Conservation (phyloP, 192 early-diverging fungal species). For the Coemansia sp. region DNA sequence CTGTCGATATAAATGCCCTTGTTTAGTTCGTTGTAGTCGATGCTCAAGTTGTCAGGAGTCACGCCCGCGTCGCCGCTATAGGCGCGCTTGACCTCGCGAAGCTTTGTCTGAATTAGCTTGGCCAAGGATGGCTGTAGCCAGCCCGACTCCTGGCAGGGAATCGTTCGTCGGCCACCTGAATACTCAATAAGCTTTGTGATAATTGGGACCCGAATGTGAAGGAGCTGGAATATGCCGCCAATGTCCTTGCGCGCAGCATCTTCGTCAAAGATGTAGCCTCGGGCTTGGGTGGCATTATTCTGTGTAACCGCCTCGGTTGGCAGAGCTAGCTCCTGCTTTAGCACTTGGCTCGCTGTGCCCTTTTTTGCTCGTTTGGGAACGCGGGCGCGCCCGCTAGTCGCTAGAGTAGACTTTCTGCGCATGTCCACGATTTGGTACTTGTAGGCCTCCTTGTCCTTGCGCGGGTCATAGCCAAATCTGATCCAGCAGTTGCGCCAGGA, state of each 20-base stretch:
- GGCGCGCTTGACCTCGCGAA: conserved; percentile 8
- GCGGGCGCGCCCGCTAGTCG: not conserved
- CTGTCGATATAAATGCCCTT: conserved; percentile 15
- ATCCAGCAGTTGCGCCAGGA: conserved; percentile 54
- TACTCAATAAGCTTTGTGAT: conserved; percentile 34
- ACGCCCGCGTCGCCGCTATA: not conserved
- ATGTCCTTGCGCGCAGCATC: conserved; percentile 19
- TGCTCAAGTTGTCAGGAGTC: not conserved
- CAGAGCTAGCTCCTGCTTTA: not conserved
- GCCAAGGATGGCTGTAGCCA: conserved; percentile 34
- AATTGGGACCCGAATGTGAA: conserved; percentile 18
- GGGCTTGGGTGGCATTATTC: conserved; percentile 6
- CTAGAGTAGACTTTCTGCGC: conserved; percentile 2
- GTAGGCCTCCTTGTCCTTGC: conserved; percentile 31
- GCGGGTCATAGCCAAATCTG: conserved; percentile 49
- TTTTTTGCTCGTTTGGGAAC: not conserved
- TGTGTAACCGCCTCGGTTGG: not conserved
- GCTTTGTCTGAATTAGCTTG: conserved; percentile 18
- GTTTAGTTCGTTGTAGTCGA: conserved; percentile 31
- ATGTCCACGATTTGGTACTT: conserved; percentile 48
- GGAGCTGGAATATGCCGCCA: conserved; percentile 35
- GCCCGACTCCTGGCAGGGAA: conserved; percentile 32
- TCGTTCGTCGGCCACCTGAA: conserved; percentile 16
- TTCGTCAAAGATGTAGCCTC: conserved; percentile 21
- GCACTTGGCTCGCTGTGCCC: no score